phyloP scores from a whole-genome alignment of 768 basidiomycete genomes.

The Asterophora lycoperdoides region DNA sequence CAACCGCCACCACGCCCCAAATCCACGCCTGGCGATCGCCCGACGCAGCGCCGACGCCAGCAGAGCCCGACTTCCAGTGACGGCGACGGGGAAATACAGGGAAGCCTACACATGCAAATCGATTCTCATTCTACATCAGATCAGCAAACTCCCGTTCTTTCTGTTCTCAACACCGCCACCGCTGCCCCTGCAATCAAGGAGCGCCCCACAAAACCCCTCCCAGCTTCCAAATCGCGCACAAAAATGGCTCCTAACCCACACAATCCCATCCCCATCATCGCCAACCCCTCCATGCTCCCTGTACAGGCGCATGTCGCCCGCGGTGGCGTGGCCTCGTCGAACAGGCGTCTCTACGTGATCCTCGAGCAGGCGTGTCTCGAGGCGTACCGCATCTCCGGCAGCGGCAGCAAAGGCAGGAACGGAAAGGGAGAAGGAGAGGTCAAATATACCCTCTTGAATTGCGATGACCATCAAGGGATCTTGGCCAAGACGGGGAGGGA shows the following conservation, averaged over 20 bases:
- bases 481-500: conserved; percentile 96
- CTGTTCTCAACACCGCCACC: conserved; percentile 22
- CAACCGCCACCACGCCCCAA: conserved; percentile 66
- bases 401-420: conserved; percentile 50
- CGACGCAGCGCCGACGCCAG: conserved; percentile 42
- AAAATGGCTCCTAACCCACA: conserved; percentile 42
- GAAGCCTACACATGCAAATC: conserved; percentile 28
- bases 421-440: conserved; percentile 70
- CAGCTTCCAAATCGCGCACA: conserved; percentile 44
- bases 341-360: conserved; percentile 81
- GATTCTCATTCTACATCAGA: conserved; percentile 15
- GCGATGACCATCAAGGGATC: conserved; percentile 98
- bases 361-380: conserved; percentile 94
- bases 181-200: conserved; percentile 24
- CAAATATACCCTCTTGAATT: conserved; percentile 95
- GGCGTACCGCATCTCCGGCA: conserved; percentile 80
- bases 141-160: conserved; percentile 14
- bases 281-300: conserved; percentile 80
- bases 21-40: conserved; percentile 67
- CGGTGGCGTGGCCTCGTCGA: conserved; percentile 45
- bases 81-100: conserved; percentile 27
- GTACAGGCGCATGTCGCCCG: conserved; percentile 73
- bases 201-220: conserved; percentile 64
- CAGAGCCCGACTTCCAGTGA: conserved; percentile 36
- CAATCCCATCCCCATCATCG: conserved; percentile 43